Conservation (phyloP, 169 alveolate genomes). For the Plasmodium cynomolgi region DNA sequence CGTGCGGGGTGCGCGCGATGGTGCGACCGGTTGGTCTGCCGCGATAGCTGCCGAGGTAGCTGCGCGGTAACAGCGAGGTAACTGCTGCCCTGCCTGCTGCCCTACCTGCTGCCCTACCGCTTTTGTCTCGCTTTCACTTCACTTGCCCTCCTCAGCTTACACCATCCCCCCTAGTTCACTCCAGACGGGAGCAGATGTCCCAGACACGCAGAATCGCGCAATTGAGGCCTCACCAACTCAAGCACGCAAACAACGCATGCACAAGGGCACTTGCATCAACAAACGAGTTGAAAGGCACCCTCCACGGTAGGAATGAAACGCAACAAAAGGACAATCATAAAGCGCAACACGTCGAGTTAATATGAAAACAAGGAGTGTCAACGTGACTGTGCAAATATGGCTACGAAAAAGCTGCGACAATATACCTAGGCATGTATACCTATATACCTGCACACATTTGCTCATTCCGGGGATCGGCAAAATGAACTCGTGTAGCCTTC, state of each 20-base stretch:
- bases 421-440: not conserved
- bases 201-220: no score
- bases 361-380: not conserved
- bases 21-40: not conserved
- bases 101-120: not conserved
- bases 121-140: not conserved
- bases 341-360: not conserved
- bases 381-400: not conserved
- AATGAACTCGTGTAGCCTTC: not conserved
- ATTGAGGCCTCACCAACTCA: no score
- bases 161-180: not conserved
- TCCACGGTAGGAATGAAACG: not conserved
- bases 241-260: not conserved
- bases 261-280: not conserved
- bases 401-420: not conserved
- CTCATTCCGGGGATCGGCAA: not conserved
- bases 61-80: no score
- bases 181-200: not conserved
- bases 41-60: not conserved
- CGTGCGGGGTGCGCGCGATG: not conserved
- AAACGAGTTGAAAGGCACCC: not conserved
- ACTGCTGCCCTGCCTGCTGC: no score
- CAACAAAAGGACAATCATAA: not conserved
- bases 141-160: not conserved
- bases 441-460: not conserved